Evolutionary conservation across 2,329 filamentous ascomycete species (phyloP).

Genomic region (Penicillium italicum): DNA sequence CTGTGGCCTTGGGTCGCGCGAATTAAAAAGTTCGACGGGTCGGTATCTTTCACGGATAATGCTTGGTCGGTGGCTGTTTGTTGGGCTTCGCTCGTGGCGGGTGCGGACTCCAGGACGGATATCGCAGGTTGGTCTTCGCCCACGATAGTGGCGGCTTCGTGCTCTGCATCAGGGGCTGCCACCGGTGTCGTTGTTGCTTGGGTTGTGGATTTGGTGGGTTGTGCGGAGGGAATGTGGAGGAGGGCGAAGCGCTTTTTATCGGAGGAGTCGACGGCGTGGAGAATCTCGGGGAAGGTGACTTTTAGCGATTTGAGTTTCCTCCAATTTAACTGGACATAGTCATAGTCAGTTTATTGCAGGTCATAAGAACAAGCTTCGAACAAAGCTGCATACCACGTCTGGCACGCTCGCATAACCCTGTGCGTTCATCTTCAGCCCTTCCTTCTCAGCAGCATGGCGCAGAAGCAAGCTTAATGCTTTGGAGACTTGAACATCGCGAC

Average conservation of each 20-base stretch:
- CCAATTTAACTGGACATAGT: slow-evolving; percentile 50
- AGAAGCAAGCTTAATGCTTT: slow-evolving; percentile 49
- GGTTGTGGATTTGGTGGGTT: slow-evolving; percentile 18
- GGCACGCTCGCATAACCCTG: slow-evolving; percentile 60
- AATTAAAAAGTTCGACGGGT: slow-evolving; percentile 73
- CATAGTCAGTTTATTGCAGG: not conserved
- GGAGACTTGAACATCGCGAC: slow-evolving; percentile 39
- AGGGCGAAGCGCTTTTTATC: slow-evolving; percentile 90
- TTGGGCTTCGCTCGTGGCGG: slow-evolving; percentile 30
- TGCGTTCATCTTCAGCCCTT: slow-evolving; percentile 56
- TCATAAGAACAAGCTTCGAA: not conserved
- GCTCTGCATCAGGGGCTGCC: slow-evolving; percentile 21
- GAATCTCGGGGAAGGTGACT: slow-evolving; percentile 71
- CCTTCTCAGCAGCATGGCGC: slow-evolving; percentile 59
- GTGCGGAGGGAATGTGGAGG: slow-evolving; percentile 50
- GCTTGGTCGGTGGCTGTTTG: slow-evolving; percentile 35
- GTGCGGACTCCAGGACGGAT: slow-evolving; percentile 18
- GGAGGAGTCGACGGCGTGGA: slow-evolving; percentile 65
- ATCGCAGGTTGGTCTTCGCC: slow-evolving; percentile 11
- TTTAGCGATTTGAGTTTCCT: slow-evolving; percentile 63
- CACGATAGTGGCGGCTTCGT: slow-evolving; percentile 6
- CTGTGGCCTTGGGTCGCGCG: slow-evolving; percentile 94
- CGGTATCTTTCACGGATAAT: slow-evolving; percentile 38
- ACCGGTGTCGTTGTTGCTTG: slow-evolving; percentile 17
- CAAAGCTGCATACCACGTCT: slow-evolving; percentile 50